Base-by-base conservation (phyloP, 805 yeast genomes). In the Wickerhamiella kurtzmanii region DNA sequence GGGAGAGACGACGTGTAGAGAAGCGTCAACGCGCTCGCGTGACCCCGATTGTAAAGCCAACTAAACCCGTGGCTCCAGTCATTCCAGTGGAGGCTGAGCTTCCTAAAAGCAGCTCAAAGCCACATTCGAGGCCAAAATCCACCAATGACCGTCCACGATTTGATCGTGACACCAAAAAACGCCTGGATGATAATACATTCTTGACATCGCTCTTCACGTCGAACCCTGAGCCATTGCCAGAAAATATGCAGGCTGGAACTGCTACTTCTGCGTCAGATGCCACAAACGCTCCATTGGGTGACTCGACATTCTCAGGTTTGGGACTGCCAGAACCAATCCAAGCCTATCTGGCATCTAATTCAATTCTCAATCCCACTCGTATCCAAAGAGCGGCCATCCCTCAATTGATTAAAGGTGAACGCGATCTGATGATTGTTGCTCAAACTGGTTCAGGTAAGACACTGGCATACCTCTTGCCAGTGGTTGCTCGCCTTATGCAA, bases 371-470 rank as follows among this genome's bases (percentile, higher is more conserved):
- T 3, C 98, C 99, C 1, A 94, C 98, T 0, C 77, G 76, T 55
- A 85, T 92, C 54, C 99, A 92, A 64, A 73, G 85, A 53, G 66
- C 81, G 4, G 92, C 82, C 0, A 68, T 87, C 8, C 95, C 97
- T 18, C 68, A 70, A 44, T 61, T 78, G 22, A 54, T 75, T 4
- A 56, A 64, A 13, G 55, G 60, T 6, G 66, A 72, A 18, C 64
- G 69, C 28, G 98, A 92, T 64, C 66, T 87, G 47, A 82, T 92
- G 54, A 82, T 92, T 42, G 94, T 87, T 60, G 96, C 99, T 0
- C 96, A 94, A 64, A 92, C 99, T 0, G 99, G 99, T 45, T 88
- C 97, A 0, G 99, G 99, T 64, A 92, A 92, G 64, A 92, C 99
- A 0, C 65, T 92, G 47, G 80, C 97, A 0, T 94, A 83, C 61